Evolutionary conservation across 345 rosid genomes (phyloP).

Genomic region (Acer yangbiense): DNA sequence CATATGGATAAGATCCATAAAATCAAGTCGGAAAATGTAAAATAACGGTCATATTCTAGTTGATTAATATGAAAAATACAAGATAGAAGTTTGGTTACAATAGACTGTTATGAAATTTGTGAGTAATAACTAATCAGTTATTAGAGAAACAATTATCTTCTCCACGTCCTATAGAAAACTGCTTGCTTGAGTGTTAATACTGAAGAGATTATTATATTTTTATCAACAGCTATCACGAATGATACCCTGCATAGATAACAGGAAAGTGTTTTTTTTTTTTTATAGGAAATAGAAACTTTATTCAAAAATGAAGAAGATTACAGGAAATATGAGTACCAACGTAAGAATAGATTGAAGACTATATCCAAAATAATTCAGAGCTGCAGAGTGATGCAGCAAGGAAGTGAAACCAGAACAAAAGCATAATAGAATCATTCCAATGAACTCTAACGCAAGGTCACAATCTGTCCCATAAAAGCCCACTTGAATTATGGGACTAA

Average conservation of each 20-base stretch:
- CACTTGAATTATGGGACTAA: background rate
- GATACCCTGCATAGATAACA: background rate
- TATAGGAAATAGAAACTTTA: no score
- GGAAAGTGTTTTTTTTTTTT: no score
- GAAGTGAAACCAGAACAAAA: background rate
- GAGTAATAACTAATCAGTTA: background rate
- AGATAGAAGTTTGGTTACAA: background rate
- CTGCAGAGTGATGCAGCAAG: background rate
- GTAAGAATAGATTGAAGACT: background rate
- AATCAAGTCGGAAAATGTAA: background rate
- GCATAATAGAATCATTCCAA: background rate
- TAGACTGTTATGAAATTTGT: background rate
- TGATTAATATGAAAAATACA: background rate
- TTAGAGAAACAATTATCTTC: background rate
- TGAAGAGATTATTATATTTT: background rate
- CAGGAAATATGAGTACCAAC: background rate
- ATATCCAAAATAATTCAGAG: background rate
- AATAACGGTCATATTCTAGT: background rate
- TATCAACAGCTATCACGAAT: background rate
- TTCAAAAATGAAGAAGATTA: background rate
- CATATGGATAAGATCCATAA: background rate
- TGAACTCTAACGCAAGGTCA: background rate
- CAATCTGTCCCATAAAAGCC: background rate
- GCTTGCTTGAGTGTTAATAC: background rate
- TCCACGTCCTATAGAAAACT: background rate